Base-by-base conservation (phyloP, 2,329 filamentous ascomycete species). In the Dactylonectria estremocensis region DNA sequence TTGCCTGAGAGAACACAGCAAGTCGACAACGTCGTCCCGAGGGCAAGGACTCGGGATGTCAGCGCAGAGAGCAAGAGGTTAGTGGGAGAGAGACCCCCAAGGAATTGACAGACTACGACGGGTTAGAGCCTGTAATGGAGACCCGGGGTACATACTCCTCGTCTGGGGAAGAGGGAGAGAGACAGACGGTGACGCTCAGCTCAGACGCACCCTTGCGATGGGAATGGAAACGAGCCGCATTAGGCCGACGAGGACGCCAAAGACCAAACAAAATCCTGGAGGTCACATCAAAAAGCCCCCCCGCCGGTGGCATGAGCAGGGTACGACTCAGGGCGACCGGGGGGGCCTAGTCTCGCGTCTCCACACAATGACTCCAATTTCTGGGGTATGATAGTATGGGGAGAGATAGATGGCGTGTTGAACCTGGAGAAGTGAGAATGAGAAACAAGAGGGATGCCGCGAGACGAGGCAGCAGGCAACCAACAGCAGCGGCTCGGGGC, bases 281-380 rank as follows among this genome's bases (percentile, higher is more conserved):
- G 24, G 43, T 48, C 43, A 48, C 55, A 58, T n/a, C 35, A 43
- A 18, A 28, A 28, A 4, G 24, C 24, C 24, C 24, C 24, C 24
- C 24, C 40, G 9, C 35, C 35, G 9, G 35, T 14, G 3, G 35
- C 35, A 37, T 46, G 37, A 31, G 57, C 57, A 60, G 35, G 35
- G 46, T 22, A 48, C 57, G 57, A 60, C 57, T 60, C 57, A 55
- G 60, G 60, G 28, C 20, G 24, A 43, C 40, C 6, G 5, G 40
- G 40, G 40, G 40, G 6, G 16, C 45, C 56, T 45, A 31, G 56
- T 11, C 48, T 10, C n/a, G 45, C 31, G 35, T 57, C 61, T 46
- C 53, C 61, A 63, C 61, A 56, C 18, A 18, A 63, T 31, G 61
- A 63, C 53, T 57, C 52, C 61, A 52, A 52, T 63, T 61, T 55